These are phyloP conservation scores for Alternaria arborescens DNA, from an alignment of 2,329 filamentous ascomycete genomes.

Conservation along the genomic window DNA sequence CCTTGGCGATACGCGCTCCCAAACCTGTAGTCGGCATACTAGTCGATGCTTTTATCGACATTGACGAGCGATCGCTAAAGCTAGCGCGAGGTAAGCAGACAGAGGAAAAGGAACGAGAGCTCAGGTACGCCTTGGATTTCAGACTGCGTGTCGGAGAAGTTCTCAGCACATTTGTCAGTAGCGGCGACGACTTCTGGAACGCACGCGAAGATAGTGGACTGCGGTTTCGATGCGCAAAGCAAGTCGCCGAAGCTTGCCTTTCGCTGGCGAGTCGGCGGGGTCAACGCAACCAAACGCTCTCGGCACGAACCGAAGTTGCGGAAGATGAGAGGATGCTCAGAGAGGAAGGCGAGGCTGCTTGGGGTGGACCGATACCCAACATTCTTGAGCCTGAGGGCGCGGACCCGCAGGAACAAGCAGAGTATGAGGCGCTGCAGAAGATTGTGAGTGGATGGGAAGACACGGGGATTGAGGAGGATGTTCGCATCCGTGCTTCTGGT, in stretches of 20 bases:
- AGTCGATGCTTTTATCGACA: slow-evolving; percentile 72
- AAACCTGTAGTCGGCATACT: slow-evolving; percentile 69
- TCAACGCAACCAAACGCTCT: slow-evolving; percentile 66
- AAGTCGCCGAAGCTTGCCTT: slow-evolving; percentile 66
- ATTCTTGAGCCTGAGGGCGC: slow-evolving; percentile 43
- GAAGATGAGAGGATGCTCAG: slow-evolving; percentile 59
- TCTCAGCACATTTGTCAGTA: slow-evolving; percentile 34
- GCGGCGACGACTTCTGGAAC: slow-evolving; percentile 31
- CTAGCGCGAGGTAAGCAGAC: slow-evolving; percentile 23
- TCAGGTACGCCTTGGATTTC: slow-evolving; percentile 62
- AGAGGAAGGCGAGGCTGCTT: slow-evolving; percentile 61
- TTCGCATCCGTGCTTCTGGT: slow-evolving; percentile 74
- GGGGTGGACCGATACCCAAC: slow-evolving; percentile 61
- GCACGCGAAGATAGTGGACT: background rate
- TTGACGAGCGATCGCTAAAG: slow-evolving; percentile 56
- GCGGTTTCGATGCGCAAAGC: slow-evolving; percentile 23
- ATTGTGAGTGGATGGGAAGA: slow-evolving; percentile 75
- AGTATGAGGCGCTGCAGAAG: slow-evolving; percentile 60
- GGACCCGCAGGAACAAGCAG: slow-evolving; percentile 44
- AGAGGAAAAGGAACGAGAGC: slow-evolving; percentile 35
- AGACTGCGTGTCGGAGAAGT: slow-evolving; percentile 73
- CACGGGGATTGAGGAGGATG: slow-evolving; percentile 70
- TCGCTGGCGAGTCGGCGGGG: slow-evolving; percentile 71
- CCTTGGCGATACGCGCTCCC: slow-evolving; percentile 69
- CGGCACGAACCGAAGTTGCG: slow-evolving; percentile 63